Percentiles rank a stretch among this genome's conserved stretches.
phyloP scores from a whole-genome alignment of 257 asterid species.

The Rehmannia glutinosa region DNA sequence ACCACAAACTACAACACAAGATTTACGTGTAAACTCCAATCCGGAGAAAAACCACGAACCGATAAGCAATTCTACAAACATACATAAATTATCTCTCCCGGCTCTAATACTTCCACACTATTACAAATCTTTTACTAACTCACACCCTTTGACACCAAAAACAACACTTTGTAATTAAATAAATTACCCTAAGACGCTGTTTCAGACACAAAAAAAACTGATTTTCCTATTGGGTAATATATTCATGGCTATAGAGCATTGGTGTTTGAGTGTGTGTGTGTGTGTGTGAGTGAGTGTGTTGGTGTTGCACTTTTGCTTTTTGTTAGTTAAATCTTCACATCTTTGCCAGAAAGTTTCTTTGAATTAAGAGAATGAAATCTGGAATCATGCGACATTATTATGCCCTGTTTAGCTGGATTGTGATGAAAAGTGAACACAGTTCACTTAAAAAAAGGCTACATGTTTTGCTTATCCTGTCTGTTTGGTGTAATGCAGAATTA shows the following conservation, averaged over 20 bases:
- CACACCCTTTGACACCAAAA: too few species aligned
- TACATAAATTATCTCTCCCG: too few species aligned
- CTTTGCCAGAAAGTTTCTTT: neutral
- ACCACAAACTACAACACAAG: too few species aligned
- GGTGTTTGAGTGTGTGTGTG: neutral
- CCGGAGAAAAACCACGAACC: too few species aligned
- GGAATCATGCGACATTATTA: neutral
- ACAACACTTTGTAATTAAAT: neutral
- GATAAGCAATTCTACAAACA: too few species aligned
- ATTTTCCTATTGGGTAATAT: neutral
- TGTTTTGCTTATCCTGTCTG: neutral
- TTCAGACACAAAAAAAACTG: neutral
- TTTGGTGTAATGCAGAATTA: slow-evolving; percentile 28
- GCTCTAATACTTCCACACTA: too few species aligned
- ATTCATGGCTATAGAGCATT: neutral
- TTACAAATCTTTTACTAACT: too few species aligned
- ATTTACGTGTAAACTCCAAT: too few species aligned
- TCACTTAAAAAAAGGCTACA: neutral
- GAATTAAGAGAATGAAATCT: neutral
- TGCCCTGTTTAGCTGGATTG: neutral
- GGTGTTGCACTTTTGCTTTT: neutral
- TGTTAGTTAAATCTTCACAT: neutral
- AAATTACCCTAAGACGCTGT: neutral
- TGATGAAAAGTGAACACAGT: neutral
- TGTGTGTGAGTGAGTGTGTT: neutral